These are phyloP conservation scores for Jimgerdemannia lactiflua DNA, from an alignment of 192 early-diverging fungal species.

Conservation along the genomic window DNA sequence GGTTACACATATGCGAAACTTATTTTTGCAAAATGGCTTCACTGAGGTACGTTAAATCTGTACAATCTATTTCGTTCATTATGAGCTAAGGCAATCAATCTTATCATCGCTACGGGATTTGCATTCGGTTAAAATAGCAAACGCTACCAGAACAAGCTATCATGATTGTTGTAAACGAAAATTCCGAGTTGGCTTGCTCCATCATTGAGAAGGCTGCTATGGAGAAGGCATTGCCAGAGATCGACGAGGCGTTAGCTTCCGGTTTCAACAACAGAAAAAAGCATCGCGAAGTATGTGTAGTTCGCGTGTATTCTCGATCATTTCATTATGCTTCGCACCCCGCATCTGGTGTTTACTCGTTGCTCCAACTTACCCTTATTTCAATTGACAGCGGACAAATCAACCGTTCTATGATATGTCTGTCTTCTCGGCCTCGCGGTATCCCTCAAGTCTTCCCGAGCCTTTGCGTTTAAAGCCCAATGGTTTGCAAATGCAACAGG, in stretches of 20 bases:
- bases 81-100: neutral
- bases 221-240: conserved; percentile 93
- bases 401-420: conserved; percentile 92
- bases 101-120: neutral
- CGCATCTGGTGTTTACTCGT: neutral
- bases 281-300: conserved; percentile 64
- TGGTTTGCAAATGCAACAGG: conserved; percentile 65
- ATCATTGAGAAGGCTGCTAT: conserved; percentile 95
- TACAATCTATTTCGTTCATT: neutral
- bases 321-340: neutral
- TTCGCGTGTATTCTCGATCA: neutral
- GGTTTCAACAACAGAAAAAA: conserved; percentile 77
- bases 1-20: conserved; percentile 63
- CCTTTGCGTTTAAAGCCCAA: conserved; percentile 80
- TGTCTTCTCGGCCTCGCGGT: conserved; percentile 73
- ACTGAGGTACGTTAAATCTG: conserved; percentile 49
- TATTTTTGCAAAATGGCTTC: conserved; percentile 74
- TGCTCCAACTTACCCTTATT: conserved; percentile 8
- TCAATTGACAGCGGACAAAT: conserved; percentile 53
- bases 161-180: conserved; percentile 83
- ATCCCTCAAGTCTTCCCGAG: conserved; percentile 85
- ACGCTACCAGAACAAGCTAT: conserved; percentile 82
- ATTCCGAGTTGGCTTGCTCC: conserved; percentile 91
- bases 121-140: conserved; percentile 36
- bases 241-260: conserved; percentile 76